phyloP scores from a whole-genome alignment of 2,329 filamentous ascomycete genomes.

The Colletotrichum liaoningense region DNA sequence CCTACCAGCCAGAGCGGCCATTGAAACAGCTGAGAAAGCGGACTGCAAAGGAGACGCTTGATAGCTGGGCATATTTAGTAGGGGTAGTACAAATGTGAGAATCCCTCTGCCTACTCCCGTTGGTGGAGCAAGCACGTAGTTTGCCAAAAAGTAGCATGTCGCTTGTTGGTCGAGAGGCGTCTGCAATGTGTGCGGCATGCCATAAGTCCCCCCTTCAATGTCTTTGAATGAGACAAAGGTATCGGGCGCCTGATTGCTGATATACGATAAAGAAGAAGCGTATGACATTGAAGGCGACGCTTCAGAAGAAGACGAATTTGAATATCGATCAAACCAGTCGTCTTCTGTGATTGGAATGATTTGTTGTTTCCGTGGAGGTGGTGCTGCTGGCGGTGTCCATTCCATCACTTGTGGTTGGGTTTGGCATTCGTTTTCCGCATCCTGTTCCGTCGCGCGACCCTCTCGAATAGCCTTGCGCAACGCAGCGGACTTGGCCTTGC shows the following conservation, averaged over 20 bases:
- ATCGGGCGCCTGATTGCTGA: slow-evolving; percentile 26
- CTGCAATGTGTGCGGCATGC: slow-evolving; percentile 33
- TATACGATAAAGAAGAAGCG: slow-evolving; percentile 28
- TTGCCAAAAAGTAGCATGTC: slow-evolving; percentile 40
- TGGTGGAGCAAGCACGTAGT: slow-evolving; percentile 39
- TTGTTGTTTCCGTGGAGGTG: slow-evolving; percentile 21
- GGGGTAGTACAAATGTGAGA: slow-evolving; percentile 38
- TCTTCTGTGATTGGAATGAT: slow-evolving; percentile 25
- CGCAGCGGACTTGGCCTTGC: slow-evolving; percentile 36
- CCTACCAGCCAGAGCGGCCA: slow-evolving; percentile 39
- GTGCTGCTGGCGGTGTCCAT: slow-evolving; percentile 28
- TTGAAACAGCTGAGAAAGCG: slow-evolving; percentile 39
- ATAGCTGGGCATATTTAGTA: slow-evolving; percentile 36
- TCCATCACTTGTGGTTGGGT: slow-evolving; percentile 14
- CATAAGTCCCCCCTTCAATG: slow-evolving; percentile 16
- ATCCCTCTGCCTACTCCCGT: slow-evolving; percentile 36
- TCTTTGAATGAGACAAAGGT: slow-evolving; percentile 29
- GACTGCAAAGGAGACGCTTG: slow-evolving; percentile 38
- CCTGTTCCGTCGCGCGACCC: slow-evolving; percentile 27
- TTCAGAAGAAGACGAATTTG: slow-evolving; percentile 23
- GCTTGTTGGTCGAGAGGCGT: slow-evolving; percentile 41
- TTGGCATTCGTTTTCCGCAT: slow-evolving; percentile 16
- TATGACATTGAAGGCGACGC: slow-evolving; percentile 34
- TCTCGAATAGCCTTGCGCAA: slow-evolving; percentile 32
- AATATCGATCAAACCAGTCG: slow-evolving; percentile 30